Evolutionary conservation across 768 basidiomycete species (phyloP), one percentile per base, ranked within the genome.

Genomic region (Auricularia heimuer): DNA sequence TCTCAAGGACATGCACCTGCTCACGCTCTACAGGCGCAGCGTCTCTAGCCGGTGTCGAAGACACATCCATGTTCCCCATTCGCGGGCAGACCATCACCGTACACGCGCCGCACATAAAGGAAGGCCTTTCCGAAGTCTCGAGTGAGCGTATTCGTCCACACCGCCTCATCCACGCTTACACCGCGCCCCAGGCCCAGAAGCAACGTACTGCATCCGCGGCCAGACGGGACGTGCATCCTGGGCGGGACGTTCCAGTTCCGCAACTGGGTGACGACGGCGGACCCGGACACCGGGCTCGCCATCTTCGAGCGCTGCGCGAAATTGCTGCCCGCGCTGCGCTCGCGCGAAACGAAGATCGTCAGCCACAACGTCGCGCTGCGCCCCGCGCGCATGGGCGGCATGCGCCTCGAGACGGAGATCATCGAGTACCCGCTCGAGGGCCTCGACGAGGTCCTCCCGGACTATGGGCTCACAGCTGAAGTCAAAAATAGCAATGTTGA

Each of bases 11-110:
- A 62, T 14, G n/a, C 21, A 10, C 7, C 16, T 34, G 36, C 24
- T 29, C 62, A 16, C 58, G 54, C 18, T 29, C 56, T 21, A 11
- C 62, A 82, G 89, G 88, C 3, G 85, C 92, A 8, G 80, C 84
- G 62, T 85, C 84, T 37, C 79, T 96, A 54, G 83, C 89, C 12
- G 94, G 93, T 4, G 85, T 95, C 2, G 87, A 94, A 70, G 94
- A 97, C 73, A 79, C 80, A 65, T 77, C 76, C 29, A 76, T 94
- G 29, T 85, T 83, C 71, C 92, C 94, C 0, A 82, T 94, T 67
- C 81, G 92, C 54, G 94, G 94, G 7, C 94, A 96, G 75, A 88
- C 90, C 0, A 85, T 94, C 8, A 73, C 94, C 18, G 79, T 95
- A 24, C 75, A 83, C 45, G 89, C 90, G 2, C 87, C 90, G 0